Conservation (phyloP, 2,329 filamentous ascomycete species). For the Dactylellina haptotyla region DNA sequence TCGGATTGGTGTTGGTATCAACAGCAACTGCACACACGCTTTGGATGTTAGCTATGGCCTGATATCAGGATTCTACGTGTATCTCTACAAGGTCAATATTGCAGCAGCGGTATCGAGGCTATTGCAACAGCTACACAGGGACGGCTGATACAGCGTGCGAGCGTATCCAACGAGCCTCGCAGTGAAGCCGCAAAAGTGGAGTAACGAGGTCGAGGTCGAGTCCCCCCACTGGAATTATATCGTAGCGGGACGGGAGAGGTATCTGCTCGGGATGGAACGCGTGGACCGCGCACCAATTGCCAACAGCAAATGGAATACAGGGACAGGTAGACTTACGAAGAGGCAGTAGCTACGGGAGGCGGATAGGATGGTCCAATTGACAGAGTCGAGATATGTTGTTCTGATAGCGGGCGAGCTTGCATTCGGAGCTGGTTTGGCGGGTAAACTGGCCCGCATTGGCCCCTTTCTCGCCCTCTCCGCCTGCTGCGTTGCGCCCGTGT, state of each 20-base stretch:
- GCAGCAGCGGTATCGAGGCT: not conserved
- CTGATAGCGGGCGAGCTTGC: no score
- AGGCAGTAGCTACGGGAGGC: not conserved
- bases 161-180: not conserved
- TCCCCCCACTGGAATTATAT: no score
- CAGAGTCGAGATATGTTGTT: no score
- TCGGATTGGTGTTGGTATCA: not conserved
- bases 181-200: conserved; percentile 4
- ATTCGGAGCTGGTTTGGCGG: no score
- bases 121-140: conserved; percentile 13
- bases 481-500: conserved; percentile 5
- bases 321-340: no score
- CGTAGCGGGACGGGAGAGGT: no score
- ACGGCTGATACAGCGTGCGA: not conserved
- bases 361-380: not conserved
- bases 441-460: no score
- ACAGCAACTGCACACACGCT: not conserved
- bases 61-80: not conserved
- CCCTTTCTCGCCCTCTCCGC: conserved; percentile 29
- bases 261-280: no score
- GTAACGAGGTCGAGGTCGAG: no score
- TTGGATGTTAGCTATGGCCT: conserved; percentile 3
- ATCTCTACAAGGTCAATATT: not conserved
- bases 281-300: no score
- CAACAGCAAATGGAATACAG: no score